These are phyloP conservation scores for Nosema bombycis DNA, from an alignment of 371 early-diverging fungal species.

Conservation along the genomic window DNA sequence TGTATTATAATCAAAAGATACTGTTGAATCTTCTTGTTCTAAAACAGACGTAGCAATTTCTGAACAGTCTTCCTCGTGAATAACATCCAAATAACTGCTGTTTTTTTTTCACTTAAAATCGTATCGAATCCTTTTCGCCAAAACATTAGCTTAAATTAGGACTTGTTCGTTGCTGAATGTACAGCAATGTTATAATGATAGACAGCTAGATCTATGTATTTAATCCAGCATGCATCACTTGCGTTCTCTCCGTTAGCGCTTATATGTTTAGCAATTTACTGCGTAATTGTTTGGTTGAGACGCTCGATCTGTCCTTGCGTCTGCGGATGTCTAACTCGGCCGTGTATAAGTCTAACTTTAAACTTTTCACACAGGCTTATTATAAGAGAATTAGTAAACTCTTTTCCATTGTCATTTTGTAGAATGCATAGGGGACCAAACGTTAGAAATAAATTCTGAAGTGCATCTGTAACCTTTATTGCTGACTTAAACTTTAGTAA, in stretches of 20 bases:
- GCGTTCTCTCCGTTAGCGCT: too few relatives aligned
- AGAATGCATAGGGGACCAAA: not conserved
- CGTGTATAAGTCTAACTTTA: not conserved
- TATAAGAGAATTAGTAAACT: not conserved
- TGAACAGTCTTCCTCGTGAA: too few relatives aligned
- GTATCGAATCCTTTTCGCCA: not conserved
- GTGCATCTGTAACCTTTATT: not conserved
- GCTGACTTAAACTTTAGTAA: not conserved
- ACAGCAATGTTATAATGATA: slow-evolving; percentile 8
- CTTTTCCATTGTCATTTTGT: not conserved
- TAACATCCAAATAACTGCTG: too few relatives aligned
- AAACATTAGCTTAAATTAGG: not conserved
- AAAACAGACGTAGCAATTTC: too few relatives aligned
- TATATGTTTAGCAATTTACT: too few relatives aligned
- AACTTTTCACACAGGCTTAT: not conserved
- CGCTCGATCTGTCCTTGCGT: not conserved
- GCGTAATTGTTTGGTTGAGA: not conserved
- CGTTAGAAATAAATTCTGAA: not conserved
- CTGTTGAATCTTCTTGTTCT: too few relatives aligned
- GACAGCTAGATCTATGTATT: not conserved
- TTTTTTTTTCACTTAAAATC: not conserved
- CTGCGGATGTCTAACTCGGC: not conserved
- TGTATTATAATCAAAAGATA: too few relatives aligned
- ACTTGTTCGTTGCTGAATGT: slow-evolving; percentile 1
- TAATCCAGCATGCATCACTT: too few relatives aligned